Percentiles rank a stretch among this genome's conserved stretches.
These are phyloP conservation scores for Saposhnikovia divaricata DNA, from an alignment of 129 eudicot genomes.

Conservation along the genomic window DNA sequence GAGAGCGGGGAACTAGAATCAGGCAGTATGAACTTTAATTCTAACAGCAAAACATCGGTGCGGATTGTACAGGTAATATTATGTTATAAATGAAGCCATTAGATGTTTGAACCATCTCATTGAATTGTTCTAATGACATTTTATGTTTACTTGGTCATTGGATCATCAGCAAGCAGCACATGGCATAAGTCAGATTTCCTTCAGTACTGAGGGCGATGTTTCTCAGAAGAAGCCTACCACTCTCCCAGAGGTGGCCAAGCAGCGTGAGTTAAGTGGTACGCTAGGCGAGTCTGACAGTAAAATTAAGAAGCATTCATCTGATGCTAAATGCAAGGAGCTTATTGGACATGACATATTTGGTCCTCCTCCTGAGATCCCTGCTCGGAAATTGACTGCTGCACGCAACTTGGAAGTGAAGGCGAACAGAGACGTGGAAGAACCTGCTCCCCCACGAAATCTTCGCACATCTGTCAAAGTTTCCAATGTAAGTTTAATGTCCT, in stretches of 20 bases:
- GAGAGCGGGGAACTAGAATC: constrained; percentile 37
- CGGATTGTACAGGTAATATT: constrained; percentile 55
- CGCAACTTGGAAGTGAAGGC: constrained; percentile 36
- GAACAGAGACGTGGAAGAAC: constrained; percentile 44
- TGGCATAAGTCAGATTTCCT: constrained; percentile 73
- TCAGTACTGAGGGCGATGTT: constrained; percentile 41
- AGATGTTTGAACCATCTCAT: background rate
- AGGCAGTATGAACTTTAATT: constrained; percentile 22
- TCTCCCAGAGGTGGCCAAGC: constrained; percentile 60
- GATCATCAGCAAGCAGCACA: constrained; percentile 47
- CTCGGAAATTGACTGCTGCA: constrained; percentile 38
- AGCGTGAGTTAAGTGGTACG: constrained; percentile 65
- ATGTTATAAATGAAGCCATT: background rate
- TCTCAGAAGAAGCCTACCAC: constrained; percentile 58
- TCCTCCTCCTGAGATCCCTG: constrained; percentile 54
- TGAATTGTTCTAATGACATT: background rate
- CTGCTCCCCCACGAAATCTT: constrained; percentile 38
- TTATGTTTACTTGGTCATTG: background rate
- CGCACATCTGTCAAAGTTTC: constrained; percentile 74
- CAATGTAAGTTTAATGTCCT: constrained; percentile 35
- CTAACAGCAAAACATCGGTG: constrained; percentile 39
- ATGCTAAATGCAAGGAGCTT: constrained; percentile 68
- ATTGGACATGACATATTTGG: constrained; percentile 70
- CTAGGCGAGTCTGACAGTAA: constrained; percentile 30
- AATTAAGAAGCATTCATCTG: constrained; percentile 38